Conservation (phyloP, 2,329 filamentous ascomycete species). For the Colletotrichum coccodes region DNA sequence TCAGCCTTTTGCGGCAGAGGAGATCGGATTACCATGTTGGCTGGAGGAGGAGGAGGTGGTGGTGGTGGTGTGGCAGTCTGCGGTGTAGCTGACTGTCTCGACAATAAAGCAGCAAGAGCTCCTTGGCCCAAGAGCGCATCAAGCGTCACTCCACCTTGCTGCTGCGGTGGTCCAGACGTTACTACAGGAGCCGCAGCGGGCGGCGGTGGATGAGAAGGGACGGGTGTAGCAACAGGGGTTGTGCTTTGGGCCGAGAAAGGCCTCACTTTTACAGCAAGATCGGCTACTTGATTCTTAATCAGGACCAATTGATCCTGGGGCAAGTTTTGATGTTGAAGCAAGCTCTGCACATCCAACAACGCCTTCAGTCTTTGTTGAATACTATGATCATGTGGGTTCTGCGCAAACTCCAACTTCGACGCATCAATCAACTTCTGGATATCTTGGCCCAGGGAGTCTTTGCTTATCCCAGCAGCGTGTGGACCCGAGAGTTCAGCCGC, state of each 20-base stretch:
- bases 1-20: conserved; percentile 57
- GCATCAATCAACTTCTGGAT: conserved; percentile 81
- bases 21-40: conserved; percentile 55
- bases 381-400: conserved; percentile 79
- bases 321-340: conserved; percentile 81
- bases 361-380: conserved; percentile 85
- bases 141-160: conserved; percentile 54
- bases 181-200: conserved; percentile 46
- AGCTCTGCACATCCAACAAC: conserved; percentile 83
- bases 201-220: conserved; percentile 46
- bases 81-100: conserved; percentile 61
- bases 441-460: conserved; percentile 84
- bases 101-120: conserved; percentile 68
- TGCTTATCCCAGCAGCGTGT: conserved; percentile 60
- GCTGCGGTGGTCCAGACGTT: conserved; percentile 38
- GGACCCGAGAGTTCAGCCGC: conserved; percentile 43
- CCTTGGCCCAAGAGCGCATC: conserved; percentile 69
- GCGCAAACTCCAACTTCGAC: conserved; percentile 78
- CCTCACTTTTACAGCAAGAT: conserved; percentile 74
- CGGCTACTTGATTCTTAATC: conserved; percentile 86
- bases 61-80: conserved; percentile 58
- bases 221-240: conserved; percentile 52
- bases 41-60: conserved; percentile 49
- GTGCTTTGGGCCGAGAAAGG: conserved; percentile 54
- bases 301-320: conserved; percentile 84